These are phyloP conservation scores for Fusarium cicatricum DNA, from an alignment of 2,329 filamentous ascomycete species.

Conservation along the genomic window DNA sequence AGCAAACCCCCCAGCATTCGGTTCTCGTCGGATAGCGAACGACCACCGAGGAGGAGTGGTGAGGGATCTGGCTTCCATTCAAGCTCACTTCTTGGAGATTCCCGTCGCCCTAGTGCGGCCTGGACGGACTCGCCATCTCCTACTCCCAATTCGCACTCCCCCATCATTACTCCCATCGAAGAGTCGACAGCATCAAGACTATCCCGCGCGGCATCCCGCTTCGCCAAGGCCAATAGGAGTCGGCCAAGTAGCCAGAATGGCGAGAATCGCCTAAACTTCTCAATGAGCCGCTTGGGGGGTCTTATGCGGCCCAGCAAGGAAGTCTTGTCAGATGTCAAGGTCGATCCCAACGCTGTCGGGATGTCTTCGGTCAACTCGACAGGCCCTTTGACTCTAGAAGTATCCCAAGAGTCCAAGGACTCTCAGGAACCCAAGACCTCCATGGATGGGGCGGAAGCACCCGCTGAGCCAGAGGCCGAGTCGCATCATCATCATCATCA, in stretches of 20 bases:
- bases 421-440: slow-evolving; percentile 22
- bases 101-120: slow-evolving; percentile 60
- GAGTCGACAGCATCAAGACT: slow-evolving; percentile 63
- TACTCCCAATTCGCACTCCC: slow-evolving; percentile 49
- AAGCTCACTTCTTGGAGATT: slow-evolving; percentile 46
- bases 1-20: slow-evolving; percentile 60
- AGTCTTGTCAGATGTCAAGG: slow-evolving; percentile 34
- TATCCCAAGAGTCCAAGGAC: slow-evolving; percentile 26
- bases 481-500: slow-evolving; percentile 23
- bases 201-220: slow-evolving; percentile 65
- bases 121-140: slow-evolving; percentile 55
- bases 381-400: slow-evolving; percentile 37
- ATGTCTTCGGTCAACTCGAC: slow-evolving; percentile 41
- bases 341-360: slow-evolving; percentile 39
- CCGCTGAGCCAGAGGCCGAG: slow-evolving; percentile 35
- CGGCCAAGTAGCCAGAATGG: slow-evolving; percentile 66
- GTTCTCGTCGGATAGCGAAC: slow-evolving; percentile 64
- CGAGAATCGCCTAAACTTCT: slow-evolving; percentile 65
- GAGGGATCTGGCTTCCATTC: slow-evolving; percentile 52
- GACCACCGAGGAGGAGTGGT: slow-evolving; percentile 57
- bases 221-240: slow-evolving; percentile 59
- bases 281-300: slow-evolving; percentile 63
- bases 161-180: slow-evolving; percentile 57
- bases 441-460: slow-evolving; percentile 32
- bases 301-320: slow-evolving; percentile 63